These are phyloP conservation scores for Groenewaldozyma auringiensis DNA, from an alignment of 1,139 yeast species.

Conservation along the genomic window DNA sequence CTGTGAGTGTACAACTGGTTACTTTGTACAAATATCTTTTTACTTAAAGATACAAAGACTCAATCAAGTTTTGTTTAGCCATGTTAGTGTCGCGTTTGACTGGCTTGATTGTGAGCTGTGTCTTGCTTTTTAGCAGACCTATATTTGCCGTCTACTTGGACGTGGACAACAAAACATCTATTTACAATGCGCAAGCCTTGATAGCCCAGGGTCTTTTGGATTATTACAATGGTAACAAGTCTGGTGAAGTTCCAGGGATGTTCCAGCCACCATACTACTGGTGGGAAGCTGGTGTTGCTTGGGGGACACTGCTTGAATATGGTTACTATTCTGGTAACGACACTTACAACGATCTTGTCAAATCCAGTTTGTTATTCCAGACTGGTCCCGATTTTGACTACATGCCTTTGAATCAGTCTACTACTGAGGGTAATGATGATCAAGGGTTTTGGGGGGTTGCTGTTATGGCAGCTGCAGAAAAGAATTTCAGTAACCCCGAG, in stretches of 20 bases:
- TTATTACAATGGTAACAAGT: slow-evolving; percentile 55
- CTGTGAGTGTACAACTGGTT: no score
- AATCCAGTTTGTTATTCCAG: slow-evolving; percentile 55
- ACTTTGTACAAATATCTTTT: no score
- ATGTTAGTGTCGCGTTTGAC: no score
- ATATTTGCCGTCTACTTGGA: slow-evolving; percentile 4
- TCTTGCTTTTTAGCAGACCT: background rate
- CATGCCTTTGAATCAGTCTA: slow-evolving; percentile 67
- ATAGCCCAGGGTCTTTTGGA: slow-evolving; percentile 59
- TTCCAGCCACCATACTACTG: slow-evolving; percentile 74
- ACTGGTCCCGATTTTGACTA: slow-evolving; percentile 59
- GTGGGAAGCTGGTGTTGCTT: slow-evolving; percentile 94
- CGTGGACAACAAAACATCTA: slow-evolving; percentile 22
- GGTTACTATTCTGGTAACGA: slow-evolving; percentile 55
- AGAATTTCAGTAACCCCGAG: slow-evolving; percentile 61
- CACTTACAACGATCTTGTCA: slow-evolving; percentile 48
- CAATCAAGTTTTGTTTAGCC: no score
- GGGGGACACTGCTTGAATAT: slow-evolving; percentile 70
- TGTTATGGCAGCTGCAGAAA: slow-evolving; percentile 76
- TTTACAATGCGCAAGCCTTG: slow-evolving; percentile 43
- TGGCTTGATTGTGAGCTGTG: no score
- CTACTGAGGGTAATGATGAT: slow-evolving; percentile 86
- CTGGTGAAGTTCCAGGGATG: slow-evolving; percentile 60
- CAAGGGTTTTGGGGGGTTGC: slow-evolving; percentile 89
- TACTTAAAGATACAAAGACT: no score